These are phyloP conservation scores for Gentiana dahurica DNA, from an alignment of 257 asterid species.

Conservation along the genomic window DNA sequence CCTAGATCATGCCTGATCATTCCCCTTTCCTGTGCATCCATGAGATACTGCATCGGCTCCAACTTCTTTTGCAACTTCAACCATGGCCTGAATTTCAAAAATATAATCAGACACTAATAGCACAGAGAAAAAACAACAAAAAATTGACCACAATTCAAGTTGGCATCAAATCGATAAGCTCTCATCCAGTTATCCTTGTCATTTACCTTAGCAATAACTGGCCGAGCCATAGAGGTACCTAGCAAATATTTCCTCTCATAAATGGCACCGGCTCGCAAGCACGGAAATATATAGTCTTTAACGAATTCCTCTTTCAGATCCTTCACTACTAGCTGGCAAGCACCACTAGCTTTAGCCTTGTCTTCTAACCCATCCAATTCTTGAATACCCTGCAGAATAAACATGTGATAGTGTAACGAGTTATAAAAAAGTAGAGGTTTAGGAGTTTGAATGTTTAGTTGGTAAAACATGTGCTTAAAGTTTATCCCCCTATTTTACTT, in stretches of 20 bases:
- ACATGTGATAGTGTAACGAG: not conserved
- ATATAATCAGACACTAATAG: constrained; percentile 5
- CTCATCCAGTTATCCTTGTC: constrained; percentile 1
- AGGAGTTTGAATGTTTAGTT: too few relatives aligned
- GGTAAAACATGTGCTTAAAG: too few relatives aligned
- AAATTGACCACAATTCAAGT: constrained; percentile 1
- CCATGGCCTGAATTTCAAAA: constrained; percentile 76
- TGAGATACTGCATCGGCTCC: constrained; percentile 99
- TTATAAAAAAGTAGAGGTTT: not conserved
- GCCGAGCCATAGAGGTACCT: constrained; percentile 99
- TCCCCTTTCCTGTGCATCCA: constrained; percentile 98
- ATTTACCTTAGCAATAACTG: constrained; percentile 90
- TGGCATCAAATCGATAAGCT: not conserved
- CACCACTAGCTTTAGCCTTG: constrained; percentile 97
- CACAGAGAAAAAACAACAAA: not conserved
- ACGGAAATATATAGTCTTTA: constrained; percentile 78
- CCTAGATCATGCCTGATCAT: constrained; percentile 60
- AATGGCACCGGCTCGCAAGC: constrained; percentile 91
- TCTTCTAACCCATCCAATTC: constrained; percentile 92
- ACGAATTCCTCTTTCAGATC: constrained; percentile 94
- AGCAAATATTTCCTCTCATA: constrained; percentile 92
- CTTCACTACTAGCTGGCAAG: constrained; percentile 92
- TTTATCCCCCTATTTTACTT: not conserved
- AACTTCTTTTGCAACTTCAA: constrained; percentile 92
- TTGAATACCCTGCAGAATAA: constrained; percentile 50